phyloP scores from a whole-genome alignment of 768 basidiomycete species.

The Coprinopsis marcescibilis region DNA sequence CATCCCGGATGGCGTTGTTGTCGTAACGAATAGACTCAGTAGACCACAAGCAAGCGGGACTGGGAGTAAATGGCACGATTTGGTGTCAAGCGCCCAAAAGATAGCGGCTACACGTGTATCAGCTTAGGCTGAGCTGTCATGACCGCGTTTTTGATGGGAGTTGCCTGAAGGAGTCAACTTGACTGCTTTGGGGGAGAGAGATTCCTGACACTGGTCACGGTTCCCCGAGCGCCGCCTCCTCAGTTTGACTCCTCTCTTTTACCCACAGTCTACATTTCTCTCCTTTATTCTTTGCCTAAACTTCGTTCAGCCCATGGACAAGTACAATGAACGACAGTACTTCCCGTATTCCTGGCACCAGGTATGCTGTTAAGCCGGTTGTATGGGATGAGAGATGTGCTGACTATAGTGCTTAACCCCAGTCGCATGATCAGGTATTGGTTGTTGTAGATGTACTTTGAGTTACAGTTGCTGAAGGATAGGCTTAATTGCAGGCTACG shows the following conservation, averaged over 20 bases:
- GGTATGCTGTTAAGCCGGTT: constrained; percentile 36
- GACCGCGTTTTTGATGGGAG: constrained; percentile 4
- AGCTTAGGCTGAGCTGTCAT: too few relatives aligned
- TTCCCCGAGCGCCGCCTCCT: constrained; percentile 4
- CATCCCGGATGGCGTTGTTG: too few relatives aligned
- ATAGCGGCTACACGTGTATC: constrained; percentile 4
- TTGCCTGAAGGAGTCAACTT: constrained; percentile 5
- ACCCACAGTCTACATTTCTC: not conserved
- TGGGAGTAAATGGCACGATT: too few relatives aligned
- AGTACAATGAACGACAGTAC: constrained; percentile 33
- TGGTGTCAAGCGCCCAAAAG: too few relatives aligned
- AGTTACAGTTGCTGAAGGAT: constrained; percentile 14
- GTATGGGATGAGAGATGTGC: constrained; percentile 11
- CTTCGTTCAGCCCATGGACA: constrained; percentile 30
- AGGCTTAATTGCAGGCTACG: constrained; percentile 52
- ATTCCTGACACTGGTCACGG: not conserved
- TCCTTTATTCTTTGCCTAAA: not conserved
- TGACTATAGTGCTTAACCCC: constrained; percentile 10
- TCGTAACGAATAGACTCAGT: too few relatives aligned
- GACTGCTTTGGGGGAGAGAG: constrained; percentile 8
- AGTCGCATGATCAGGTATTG: constrained; percentile 90
- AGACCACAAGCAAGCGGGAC: too few relatives aligned
- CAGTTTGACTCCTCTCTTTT: not conserved
- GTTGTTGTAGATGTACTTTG: not conserved
- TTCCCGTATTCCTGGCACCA: constrained; percentile 82